Evolutionary conservation across 2,329 filamentous ascomycete species (phyloP).

Genomic region (Rachicladosporium sp.): DNA sequence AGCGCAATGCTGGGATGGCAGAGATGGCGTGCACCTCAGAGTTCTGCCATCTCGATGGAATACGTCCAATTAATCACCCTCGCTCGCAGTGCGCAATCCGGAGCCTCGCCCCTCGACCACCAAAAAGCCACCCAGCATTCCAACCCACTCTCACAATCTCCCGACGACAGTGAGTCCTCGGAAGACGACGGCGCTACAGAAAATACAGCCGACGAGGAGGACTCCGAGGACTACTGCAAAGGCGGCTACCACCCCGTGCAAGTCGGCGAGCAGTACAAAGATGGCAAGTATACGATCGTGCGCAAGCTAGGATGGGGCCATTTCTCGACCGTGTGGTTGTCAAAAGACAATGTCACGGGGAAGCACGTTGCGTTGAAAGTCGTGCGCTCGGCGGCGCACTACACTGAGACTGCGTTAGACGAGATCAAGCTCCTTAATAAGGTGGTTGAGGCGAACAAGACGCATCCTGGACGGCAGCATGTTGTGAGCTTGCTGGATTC

Average conservation of each 20-base stretch:
- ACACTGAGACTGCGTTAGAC: constrained; percentile 96
- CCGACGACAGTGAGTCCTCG: constrained; percentile 47
- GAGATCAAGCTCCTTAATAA: constrained; percentile 97
- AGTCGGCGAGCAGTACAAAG: constrained; percentile 94
- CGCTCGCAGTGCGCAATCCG: no score
- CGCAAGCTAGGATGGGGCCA: constrained; percentile 97
- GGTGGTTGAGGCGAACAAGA: constrained; percentile 88
- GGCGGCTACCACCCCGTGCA: constrained; percentile 93
- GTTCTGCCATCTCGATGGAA: no score
- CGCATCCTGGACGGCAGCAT: constrained; percentile 86
- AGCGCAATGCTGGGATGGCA: no score
- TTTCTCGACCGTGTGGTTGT: constrained; percentile 90
- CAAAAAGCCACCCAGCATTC: constrained; percentile 30
- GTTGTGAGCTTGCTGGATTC: constrained; percentile 93
- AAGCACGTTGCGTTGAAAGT: constrained; percentile 98
- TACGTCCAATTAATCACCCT: no score
- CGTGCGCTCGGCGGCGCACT: constrained; percentile 92
- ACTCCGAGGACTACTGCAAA: constrained; percentile 98
- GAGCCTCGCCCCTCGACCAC: constrained; percentile 15
- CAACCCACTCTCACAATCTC: constrained; percentile 56
- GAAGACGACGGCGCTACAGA: constrained; percentile 69
- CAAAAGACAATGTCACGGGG: constrained; percentile 70
- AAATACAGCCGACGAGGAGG: constrained; percentile 93
- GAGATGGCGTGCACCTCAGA: no score
- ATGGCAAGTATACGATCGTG: constrained; percentile 90